Conservation (phyloP, 2,329 filamentous ascomycete species). For the Aspergillus aculeatus region DNA sequence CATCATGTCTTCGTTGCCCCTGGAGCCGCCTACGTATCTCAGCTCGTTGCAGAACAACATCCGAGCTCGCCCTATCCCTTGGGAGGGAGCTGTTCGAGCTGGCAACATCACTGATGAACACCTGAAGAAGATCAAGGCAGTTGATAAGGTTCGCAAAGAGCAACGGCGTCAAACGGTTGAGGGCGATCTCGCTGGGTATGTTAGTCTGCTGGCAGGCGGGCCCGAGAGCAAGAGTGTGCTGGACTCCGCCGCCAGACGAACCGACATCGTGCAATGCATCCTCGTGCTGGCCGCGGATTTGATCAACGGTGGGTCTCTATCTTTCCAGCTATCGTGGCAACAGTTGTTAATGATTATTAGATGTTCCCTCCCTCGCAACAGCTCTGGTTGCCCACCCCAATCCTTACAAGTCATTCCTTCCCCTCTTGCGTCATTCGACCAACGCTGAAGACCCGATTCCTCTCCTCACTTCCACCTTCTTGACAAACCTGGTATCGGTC, state of each 20-base stretch:
- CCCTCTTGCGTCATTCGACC: constrained; percentile 77
- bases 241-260: constrained; percentile 78
- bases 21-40: constrained; percentile 86
- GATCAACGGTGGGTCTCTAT: constrained; percentile 65
- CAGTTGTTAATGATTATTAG: constrained; percentile 46
- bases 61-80: constrained; percentile 89
- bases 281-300: constrained; percentile 85
- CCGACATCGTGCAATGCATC: constrained; percentile 92
- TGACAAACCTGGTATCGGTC: constrained; percentile 72
- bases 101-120: constrained; percentile 93
- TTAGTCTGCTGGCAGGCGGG: constrained; percentile 72
- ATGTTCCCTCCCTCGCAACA: constrained; percentile 73
- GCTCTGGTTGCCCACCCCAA: constrained; percentile 70
- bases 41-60: constrained; percentile 94
- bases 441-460: constrained; percentile 86
- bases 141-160: constrained; percentile 94
- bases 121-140: constrained; percentile 90
- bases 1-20: constrained; percentile 64
- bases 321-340: not conserved
- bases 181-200: constrained; percentile 75
- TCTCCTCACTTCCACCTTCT: constrained; percentile 81
- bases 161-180: constrained; percentile 81
- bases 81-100: constrained; percentile 92
- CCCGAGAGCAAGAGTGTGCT: constrained; percentile 69
- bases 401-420: constrained; percentile 74